Conservation (phyloP, 139 green algal genomes). For the Chlamydomonas urium region DNA sequence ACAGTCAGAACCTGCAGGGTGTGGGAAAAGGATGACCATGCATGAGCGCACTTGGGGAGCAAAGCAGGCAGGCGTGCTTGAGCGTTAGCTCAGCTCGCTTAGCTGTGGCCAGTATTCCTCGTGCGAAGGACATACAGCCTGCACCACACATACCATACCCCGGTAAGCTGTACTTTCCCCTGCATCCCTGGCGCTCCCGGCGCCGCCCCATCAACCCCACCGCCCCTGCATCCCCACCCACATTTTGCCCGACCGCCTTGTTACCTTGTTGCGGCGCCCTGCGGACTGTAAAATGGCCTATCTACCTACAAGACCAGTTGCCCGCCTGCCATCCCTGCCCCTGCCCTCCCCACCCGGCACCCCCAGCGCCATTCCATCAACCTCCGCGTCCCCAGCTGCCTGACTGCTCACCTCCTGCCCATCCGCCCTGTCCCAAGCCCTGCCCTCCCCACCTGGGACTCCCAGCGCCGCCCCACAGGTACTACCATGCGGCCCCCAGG, state of each 20-base stretch:
- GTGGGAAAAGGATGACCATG: background rate
- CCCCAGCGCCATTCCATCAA: background rate
- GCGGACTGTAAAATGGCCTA: background rate
- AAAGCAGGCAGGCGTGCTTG: background rate
- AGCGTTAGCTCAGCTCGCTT: background rate
- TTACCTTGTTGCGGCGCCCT: background rate
- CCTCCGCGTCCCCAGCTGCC: too few species aligned
- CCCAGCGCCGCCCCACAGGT: slow-evolving; percentile 57
- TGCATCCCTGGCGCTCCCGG: too few species aligned
- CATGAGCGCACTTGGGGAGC: background rate
- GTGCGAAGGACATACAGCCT: background rate
- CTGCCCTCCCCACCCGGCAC: background rate
- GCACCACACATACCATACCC: background rate
- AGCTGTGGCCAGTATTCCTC: background rate
- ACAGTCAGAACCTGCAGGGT: slow-evolving; percentile 48
- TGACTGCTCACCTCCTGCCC: background rate
- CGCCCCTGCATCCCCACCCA: too few species aligned
- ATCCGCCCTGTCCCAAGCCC: background rate
- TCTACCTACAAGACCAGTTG: background rate
- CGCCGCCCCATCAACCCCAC: too few species aligned
- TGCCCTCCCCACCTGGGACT: background rate
- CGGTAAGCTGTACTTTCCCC: background rate
- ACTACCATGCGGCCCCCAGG: slow-evolving; percentile 72
- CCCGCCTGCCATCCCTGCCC: background rate
- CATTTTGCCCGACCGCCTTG: background rate